Evolutionary conservation across 495 filamentous ascomycete species (phyloP).

Genomic region (Xylaria scruposa): DNA sequence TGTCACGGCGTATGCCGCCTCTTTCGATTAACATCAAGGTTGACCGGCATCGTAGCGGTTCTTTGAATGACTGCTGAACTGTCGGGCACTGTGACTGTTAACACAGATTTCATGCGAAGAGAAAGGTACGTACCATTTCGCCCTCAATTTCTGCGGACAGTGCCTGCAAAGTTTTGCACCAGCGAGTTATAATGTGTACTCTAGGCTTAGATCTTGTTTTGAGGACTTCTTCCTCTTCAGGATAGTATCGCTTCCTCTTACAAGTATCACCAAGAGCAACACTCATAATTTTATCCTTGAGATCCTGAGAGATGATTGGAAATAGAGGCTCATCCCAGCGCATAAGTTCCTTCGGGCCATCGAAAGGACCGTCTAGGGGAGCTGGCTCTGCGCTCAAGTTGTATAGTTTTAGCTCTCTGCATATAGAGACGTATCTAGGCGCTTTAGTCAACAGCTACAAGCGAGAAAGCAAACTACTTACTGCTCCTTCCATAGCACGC

Average conservation of each 20-base stretch:
- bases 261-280: neutral
- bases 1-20: neutral
- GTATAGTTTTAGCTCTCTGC: neutral
- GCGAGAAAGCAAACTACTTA: neutral
- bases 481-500: slow-evolving; percentile 2
- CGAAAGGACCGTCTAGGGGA: neutral
- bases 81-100: neutral
- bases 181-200: slow-evolving; percentile 3
- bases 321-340: neutral
- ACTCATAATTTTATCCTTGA: neutral
- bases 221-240: neutral
- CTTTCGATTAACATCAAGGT: slow-evolving; percentile 8
- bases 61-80: neutral
- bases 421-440: neutral
- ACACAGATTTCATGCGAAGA: neutral
- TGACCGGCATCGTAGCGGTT: neutral
- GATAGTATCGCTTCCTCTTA: neutral
- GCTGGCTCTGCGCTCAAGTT: neutral
- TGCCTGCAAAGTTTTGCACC: neutral
- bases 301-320: neutral
- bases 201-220: neutral
- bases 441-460: neutral
- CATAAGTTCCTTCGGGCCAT: neutral
- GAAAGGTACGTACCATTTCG: neutral
- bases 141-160: neutral